Base-by-base conservation (phyloP, 1,284 basidiomycete species). In the Leccinum pachyderme region DNA sequence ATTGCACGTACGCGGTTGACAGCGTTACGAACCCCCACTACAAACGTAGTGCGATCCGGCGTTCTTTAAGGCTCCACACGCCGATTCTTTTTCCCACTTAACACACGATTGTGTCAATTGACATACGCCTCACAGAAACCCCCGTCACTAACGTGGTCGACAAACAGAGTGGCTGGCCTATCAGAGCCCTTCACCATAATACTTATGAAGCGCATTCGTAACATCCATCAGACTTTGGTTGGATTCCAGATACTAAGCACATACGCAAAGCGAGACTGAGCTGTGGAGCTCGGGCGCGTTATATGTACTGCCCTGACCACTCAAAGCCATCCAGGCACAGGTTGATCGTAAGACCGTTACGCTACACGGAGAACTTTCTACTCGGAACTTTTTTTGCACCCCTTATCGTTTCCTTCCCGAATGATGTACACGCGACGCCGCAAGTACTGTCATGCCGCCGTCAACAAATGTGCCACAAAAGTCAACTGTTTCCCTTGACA, bases 1-100 rank as follows among this genome's bases (percentile, higher is more conserved):
- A 43, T 15, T 43, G 41, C 13, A 24, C 28, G 4, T n/a, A 25
- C 39, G 32, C n/a, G 15, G 25, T 33, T 63, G 55, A 59, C 52
- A 49, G 45, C 47, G 43, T 65, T 51, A 61, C 47, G 47, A 44
- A 35, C 33, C 25, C 48, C 49, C 59, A 28, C 29, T 25, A 52
- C 32, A 24, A 47, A 25, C 22, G 28, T n/a, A 25, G 41, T 24
- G 43, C 33, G 22, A 31, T 22, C 32, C 25, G 18, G 24, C 28
- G 32, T n/a, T 41, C 33, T 28, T 1, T 15, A 33, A 15, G 45
- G 28, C 44, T 54, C 33, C 31, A 29, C n/a, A 18, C 27, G 8
- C 32, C 41, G 2, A 7, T 43, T 43, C 25, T 43, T 37, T 35
- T 61, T 61, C 61, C n/a, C 63, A 53, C 33, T 47, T 64, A 51